Percentiles rank a stretch among this genome's conserved stretches.
Conservation (phyloP, 164 flowering plant species). For the Liriodendron chinense region DNA sequence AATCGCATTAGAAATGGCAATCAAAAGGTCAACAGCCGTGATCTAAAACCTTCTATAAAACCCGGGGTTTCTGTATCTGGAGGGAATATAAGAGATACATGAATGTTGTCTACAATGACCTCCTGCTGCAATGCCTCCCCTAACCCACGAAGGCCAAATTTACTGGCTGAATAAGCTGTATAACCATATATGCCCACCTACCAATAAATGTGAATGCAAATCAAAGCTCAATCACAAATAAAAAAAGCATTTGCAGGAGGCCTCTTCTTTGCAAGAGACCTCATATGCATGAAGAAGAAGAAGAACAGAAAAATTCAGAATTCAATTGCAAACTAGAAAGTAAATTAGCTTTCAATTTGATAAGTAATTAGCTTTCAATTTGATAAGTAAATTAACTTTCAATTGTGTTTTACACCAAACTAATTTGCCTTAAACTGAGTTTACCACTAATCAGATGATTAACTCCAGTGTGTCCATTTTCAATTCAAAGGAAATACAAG, state of each 20-base stretch:
- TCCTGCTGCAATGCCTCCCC: conserved; percentile 84
- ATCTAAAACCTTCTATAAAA: conserved; percentile 52
- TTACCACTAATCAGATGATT: no score
- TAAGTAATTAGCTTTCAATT: no score
- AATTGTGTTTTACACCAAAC: no score
- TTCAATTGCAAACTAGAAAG: no score
- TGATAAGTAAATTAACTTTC: no score
- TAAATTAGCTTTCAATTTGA: no score
- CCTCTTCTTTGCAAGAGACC: background rate
- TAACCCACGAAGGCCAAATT: conserved; percentile 82
- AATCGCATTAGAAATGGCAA: background rate
- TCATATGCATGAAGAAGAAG: background rate
- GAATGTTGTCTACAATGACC: conserved; percentile 77
- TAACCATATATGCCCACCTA: conserved; percentile 72
- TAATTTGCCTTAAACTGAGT: no score
- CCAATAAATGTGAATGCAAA: conserved; percentile 28
- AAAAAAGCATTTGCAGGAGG: background rate
- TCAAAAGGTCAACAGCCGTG: background rate
- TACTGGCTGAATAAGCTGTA: conserved; percentile 85
- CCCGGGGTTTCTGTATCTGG: conserved; percentile 97
- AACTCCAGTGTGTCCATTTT: no score
- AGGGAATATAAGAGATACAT: conserved; percentile 78
- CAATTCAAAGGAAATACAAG: no score
- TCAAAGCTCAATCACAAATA: background rate
- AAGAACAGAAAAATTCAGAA: background rate